Base-by-base conservation (phyloP, 345 rosid species). In the Euphorbia lathyris region DNA sequence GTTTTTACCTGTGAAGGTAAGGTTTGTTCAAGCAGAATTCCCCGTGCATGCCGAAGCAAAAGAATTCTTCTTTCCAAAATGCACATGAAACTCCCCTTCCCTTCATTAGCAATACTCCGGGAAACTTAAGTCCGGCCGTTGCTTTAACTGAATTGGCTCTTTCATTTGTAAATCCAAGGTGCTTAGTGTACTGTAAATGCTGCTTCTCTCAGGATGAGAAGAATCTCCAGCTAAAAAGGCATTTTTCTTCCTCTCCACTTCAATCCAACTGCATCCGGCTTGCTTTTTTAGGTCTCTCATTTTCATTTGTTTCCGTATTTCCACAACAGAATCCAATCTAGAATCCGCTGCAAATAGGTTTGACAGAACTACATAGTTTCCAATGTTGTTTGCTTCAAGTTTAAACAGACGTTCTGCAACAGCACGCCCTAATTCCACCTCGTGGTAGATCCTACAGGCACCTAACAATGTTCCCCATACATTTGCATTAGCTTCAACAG, bases 181-280 rank as follows among this genome's bases (percentile, higher is more conserved):
- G 63, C 20, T 67, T 65, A 88, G 76, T 30, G 69, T 62, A 69
- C 59, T 50, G 61, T 86, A 88, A 23, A 86, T 85, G 67, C 65
- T 60, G 77, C 68, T 55, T 67, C 95, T 81, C 43, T 53, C 77
- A 65, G 91, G 93, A 71, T 90, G 93, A 75, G 83, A 84, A 73
- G 52, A 78, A 73, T 90, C 96, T 76, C 89, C 97, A 62, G 94
- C 91, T 50, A 90, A 64, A 83, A 92, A 92, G 30, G 76, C 81
- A 75, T 73, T 85, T 77, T 74, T 84, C 76, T 65, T 66, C 73
- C 79, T 84, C 63, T 83, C 90, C 74, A 86, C 82, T 77, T 92
- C 98, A 72, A 92, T 85, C 98, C 98, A 90, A 81, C 98, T 92
- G 80, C 95, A 88, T 69, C 93, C 98, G 9, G 91, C 90, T 59